Base-by-base conservation (phyloP, 306 rosid genomes). In the Pyrus communis region DNA sequence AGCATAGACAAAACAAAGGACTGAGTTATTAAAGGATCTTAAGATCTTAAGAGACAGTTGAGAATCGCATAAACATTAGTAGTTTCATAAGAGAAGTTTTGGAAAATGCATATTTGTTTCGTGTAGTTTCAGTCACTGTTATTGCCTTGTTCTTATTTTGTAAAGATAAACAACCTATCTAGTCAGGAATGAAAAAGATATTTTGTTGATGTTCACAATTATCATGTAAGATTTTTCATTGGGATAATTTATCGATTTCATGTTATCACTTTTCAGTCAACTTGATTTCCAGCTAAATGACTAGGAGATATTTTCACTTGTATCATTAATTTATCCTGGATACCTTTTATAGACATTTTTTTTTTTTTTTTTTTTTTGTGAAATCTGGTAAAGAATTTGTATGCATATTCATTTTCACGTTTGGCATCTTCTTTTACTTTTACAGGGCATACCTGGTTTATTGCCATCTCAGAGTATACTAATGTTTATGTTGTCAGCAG, bases 401-500 rank as follows among this genome's bases (percentile, higher is more conserved):
- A 59, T 59, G 45, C 28, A 9, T 62, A 43, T 60, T 51, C 73
- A 49, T 22, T 71, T 75, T 28, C 21, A 10, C 55, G 15, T 15
- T 49, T 49, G 55, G 55, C 21, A 49, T 49, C 55, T 15, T 15
- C 21, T 2, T 49, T 49, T 49, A 15, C 21, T 49, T 49, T 49
- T 15, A 49, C 21, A 49, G 55, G 55, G 17, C 17, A 49, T 49
- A 49, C 54, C 54, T 14, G 7, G 17, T 14, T 49, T 12, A 10
- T 23, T 74, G 23, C 21, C 70, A 69, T 75, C 59, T 11, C 35
- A 14, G 43, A 40, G 54, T 54, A 23, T 73, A 62, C 81, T 86
- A 57, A 77, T 80, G 69, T 83, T 78, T 81, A 67, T 79, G 60
- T 69, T 49, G 51, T 85, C 66, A 87, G 77, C 90, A 95, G 99